Conservation (phyloP, 1,284 basidiomycete genomes). For the Rhodotorula sp. region DNA sequence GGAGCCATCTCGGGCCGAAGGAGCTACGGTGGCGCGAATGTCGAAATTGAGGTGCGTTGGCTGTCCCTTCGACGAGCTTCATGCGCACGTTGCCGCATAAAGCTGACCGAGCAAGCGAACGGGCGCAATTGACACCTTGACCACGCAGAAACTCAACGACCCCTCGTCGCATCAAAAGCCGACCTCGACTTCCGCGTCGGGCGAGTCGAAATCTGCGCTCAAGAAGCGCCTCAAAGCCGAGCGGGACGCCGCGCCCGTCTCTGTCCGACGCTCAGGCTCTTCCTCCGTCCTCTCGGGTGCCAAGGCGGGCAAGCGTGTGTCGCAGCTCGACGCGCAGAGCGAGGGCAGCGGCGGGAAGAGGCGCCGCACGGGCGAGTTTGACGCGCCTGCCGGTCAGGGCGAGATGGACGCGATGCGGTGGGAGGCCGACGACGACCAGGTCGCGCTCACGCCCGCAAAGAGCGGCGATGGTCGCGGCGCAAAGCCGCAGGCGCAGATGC, state of each 20-base stretch:
- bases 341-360: background rate
- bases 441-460: background rate
- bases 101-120: too few relatives aligned
- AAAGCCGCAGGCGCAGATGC: background rate
- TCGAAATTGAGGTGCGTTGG: conserved; percentile 35
- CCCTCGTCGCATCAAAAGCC: conserved; percentile 24
- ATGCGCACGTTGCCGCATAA: too few relatives aligned
- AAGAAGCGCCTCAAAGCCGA: conserved; percentile 24
- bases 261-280: conserved; percentile 1
- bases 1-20: conserved; percentile 31
- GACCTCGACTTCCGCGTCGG: background rate
- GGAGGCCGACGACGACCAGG: conserved; percentile 16
- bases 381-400: background rate
- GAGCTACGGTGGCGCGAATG: conserved; percentile 34
- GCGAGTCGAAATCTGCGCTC: background rate
- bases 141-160: conserved; percentile 33
- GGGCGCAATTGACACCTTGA: too few relatives aligned
- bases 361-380: conserved; percentile 11
- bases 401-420: conserved; percentile 2
- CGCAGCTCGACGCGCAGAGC: background rate
- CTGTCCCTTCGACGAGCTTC: background rate
- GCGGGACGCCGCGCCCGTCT: conserved; percentile 9
- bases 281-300: background rate
- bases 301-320: conserved; percentile 11
- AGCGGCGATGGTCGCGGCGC: background rate